phyloP scores from a whole-genome alignment of 768 basidiomycete species.

The Jaapia argillacea region DNA sequence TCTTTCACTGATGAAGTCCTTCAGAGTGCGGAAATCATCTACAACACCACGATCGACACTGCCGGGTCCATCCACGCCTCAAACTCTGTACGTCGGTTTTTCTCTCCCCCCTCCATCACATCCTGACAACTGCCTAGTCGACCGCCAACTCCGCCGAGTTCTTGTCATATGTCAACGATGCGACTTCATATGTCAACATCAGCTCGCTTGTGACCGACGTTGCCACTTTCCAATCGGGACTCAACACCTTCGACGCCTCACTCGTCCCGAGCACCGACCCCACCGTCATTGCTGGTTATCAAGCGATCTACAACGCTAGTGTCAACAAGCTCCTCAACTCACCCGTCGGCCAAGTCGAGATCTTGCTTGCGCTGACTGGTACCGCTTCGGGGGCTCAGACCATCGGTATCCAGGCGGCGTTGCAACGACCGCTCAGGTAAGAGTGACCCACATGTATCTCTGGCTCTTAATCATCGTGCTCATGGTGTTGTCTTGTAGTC shows the following conservation, averaged over 20 bases:
- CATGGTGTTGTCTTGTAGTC: conserved; percentile 21
- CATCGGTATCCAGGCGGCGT: conserved; percentile 51
- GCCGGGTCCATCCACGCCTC: conserved; percentile 23
- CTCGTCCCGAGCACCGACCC: conserved; percentile 35
- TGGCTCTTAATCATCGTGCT: conserved; percentile 1
- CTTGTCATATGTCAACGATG: conserved; percentile 52
- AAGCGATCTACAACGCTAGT: conserved; percentile 40
- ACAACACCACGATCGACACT: conserved; percentile 26
- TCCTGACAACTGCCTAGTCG: too few relatives aligned
- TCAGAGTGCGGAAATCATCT: conserved; percentile 27
- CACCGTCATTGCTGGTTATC: conserved; percentile 42
- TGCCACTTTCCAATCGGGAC: conserved; percentile 24
- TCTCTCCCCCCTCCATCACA: conserved; percentile 1
- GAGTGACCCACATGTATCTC: conserved; percentile 13
- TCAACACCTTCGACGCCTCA: conserved; percentile 21
- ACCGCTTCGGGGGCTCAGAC: conserved; percentile 24
- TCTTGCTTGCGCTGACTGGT: conserved; percentile 36
- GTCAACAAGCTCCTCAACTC: conserved; percentile 28
- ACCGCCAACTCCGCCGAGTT: conserved; percentile 20
- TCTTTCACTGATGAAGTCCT: not conserved
- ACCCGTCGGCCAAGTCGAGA: conserved; percentile 43
- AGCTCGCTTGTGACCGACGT: conserved; percentile 29
- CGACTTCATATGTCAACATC: conserved; percentile 49
- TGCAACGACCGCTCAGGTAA: conserved; percentile 61
- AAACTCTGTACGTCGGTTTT: conserved; percentile 8